Base-by-base conservation (phyloP, 2,329 filamentous ascomycete genomes). In the Rutstroemia sp. region DNA sequence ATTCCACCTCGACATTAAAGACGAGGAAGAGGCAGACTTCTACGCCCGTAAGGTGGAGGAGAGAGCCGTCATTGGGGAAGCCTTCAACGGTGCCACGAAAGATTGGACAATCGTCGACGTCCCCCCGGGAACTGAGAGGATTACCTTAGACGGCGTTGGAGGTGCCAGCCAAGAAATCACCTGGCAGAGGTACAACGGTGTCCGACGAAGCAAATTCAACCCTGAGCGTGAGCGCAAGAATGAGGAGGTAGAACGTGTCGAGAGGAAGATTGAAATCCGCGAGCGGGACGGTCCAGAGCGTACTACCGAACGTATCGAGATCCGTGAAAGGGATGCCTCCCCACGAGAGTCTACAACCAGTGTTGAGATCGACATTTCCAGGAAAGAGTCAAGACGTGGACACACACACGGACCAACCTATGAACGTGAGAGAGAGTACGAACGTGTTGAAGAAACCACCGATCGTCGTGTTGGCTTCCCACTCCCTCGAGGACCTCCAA, bases 81-180 rank as follows among this genome's bases (percentile, higher is more conserved):
- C 86, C 21, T 84, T 79, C 69, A 81, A 87, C 64, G 88, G 88
- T 52, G 84, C 82, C 17, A 90, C 87, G 38, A 84, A 82, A 61
- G 87, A 84, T 66, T 95, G 90, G 89, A 79, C 82, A 54, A 87
- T 95, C 60, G 80, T 95, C 39, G 89, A 95, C 71, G 86, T 95
- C 40, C 89, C 89, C 1, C 88, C 89, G 0, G 89, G 89, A 57
- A 92, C 89, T 0, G 86, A 89, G 73, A 82, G 86, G 42, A 86
- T 94, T n/a, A 80, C 81, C 54, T 87, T 94, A 86, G 88, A 94
- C 63, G 88, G 89, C 53, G 78, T 82, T 23, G 88, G 88, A 19
- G 88, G 87, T 48, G 87, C 78, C n/a, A 77, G 76, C 39, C 86
- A 89, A 60, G 89, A 94, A 64, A 83, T 91, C 48, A 86, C 81